Evolutionary conservation across 768 basidiomycete genomes (phyloP).

Genomic region (Paxillus ammoniavirescens): DNA sequence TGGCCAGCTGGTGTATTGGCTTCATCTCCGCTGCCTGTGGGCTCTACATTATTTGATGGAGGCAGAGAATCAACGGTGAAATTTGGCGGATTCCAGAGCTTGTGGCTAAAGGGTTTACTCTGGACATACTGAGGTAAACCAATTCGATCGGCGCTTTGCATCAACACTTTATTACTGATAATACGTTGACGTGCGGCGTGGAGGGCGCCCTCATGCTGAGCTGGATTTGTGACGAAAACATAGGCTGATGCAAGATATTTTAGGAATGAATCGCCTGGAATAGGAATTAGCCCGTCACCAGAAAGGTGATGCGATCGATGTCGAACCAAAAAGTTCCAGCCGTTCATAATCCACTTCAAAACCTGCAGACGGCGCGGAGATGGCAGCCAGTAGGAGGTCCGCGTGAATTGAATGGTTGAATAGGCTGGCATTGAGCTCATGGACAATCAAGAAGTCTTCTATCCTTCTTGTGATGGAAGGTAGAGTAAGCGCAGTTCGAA

Average conservation of each 20-base stretch:
- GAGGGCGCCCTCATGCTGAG: conserved; percentile 61
- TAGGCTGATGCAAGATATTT: conserved; percentile 77
- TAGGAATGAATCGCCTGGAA: conserved; percentile 72
- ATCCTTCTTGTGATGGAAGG: conserved; percentile 74
- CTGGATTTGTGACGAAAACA: conserved; percentile 68
- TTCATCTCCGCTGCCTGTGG: conserved; percentile 33
- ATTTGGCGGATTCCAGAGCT: conserved; percentile 61
- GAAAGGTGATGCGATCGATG: conserved; percentile 5
- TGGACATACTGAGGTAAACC: conserved; percentile 76
- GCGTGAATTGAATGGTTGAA: conserved; percentile 66
- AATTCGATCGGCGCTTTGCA: conserved; percentile 49
- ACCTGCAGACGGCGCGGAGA: conserved; percentile 68
- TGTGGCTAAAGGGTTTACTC: conserved; percentile 65
- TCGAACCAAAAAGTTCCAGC: conserved; percentile 74
- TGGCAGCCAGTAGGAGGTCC: conserved; percentile 58
- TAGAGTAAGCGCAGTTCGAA: conserved; percentile 65
- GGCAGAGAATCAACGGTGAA: conserved; percentile 30
- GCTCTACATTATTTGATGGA: conserved; percentile 12
- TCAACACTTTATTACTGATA: conserved; percentile 72
- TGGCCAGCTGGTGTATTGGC: conserved; percentile 10
- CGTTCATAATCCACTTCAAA: conserved; percentile 81
- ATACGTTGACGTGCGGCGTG: conserved; percentile 65
- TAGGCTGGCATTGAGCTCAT: conserved; percentile 70
- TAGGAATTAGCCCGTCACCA: conserved; percentile 23
- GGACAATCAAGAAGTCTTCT: conserved; percentile 72